Evolutionary conservation across 176 grass and related monocot species (phyloP).

Genomic region (Phyllostachys edulis): DNA sequence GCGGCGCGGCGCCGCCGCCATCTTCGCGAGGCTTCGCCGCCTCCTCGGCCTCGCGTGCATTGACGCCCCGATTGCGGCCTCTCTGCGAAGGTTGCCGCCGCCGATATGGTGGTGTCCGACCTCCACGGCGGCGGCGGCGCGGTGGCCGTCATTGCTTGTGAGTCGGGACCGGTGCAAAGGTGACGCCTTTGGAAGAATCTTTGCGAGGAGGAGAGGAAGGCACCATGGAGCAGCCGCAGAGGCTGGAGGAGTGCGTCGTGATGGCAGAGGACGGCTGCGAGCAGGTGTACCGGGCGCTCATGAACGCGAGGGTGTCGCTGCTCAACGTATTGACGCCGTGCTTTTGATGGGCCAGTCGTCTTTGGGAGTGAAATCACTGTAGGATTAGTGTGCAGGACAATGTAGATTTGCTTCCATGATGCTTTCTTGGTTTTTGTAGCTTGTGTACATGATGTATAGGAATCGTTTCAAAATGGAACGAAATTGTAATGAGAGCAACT

Average conservation of each 20-base stretch:
- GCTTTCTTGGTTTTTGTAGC: slow-evolving; percentile 1
- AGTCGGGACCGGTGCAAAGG: neutral
- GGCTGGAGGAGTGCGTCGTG: slow-evolving; percentile 50
- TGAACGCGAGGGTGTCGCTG: slow-evolving; percentile 62
- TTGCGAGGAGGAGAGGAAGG: slow-evolving; percentile 53
- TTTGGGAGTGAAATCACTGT: slow-evolving; percentile 17
- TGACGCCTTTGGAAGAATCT: neutral
- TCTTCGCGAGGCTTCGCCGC: slow-evolving; percentile 58
- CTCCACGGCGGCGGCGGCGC: slow-evolving; percentile 56
- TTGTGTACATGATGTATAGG: slow-evolving; percentile 30
- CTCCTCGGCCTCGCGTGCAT: slow-evolving; percentile 33
- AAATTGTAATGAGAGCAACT: no score
- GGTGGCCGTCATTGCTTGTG: slow-evolving; percentile 18
- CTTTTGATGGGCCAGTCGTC: slow-evolving; percentile 21
- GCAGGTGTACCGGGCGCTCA: slow-evolving; percentile 59
- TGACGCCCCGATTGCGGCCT: neutral
- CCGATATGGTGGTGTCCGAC: slow-evolving; percentile 66
- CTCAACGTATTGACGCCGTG: slow-evolving; percentile 62
- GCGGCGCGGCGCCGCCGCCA: slow-evolving; percentile 28
- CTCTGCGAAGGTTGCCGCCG: slow-evolving; percentile 31
- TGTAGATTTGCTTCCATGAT: neutral
- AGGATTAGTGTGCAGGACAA: neutral
- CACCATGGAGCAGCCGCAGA: slow-evolving; percentile 41
- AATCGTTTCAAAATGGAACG: slow-evolving; percentile 21
- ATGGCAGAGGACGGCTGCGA: slow-evolving; percentile 57